A percentile compares a stretch with the other conserved stretches of the same genome.
Evolutionary conservation across 257 asterid species (phyloP).

Genomic region (Forsythia viridissima): DNA sequence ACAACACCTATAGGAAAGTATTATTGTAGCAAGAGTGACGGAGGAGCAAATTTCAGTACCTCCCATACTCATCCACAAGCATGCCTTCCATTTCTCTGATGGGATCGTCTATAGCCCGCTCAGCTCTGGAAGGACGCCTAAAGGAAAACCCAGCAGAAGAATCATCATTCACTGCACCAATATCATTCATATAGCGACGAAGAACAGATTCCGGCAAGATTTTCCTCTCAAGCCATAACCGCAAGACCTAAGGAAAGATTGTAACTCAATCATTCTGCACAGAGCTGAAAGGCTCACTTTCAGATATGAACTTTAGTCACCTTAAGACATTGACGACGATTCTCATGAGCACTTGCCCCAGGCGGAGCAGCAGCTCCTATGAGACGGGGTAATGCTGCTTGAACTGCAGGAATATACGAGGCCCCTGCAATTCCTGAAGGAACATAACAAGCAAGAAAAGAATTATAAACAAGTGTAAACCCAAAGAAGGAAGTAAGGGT

Average conservation of each 20-base stretch:
- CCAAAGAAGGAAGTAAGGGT: neutral
- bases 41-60: slow-evolving; percentile 44
- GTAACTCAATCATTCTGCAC: slow-evolving; percentile 28
- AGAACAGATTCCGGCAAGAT: slow-evolving; percentile 83
- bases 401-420: slow-evolving; percentile 87
- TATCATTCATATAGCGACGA: slow-evolving; percentile 68
- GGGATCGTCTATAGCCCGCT: slow-evolving; percentile 94
- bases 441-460: slow-evolving; percentile 18
- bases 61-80: slow-evolving; percentile 96
- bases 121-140: slow-evolving; percentile 90
- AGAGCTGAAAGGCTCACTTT: slow-evolving; percentile 14
- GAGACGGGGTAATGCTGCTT: slow-evolving; percentile 82
- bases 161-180: slow-evolving; percentile 63
- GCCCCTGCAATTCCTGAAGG: slow-evolving; percentile 88
- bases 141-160: slow-evolving; percentile 62
- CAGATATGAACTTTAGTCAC: slow-evolving; percentile 39
- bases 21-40: neutral
- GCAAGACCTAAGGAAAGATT: slow-evolving; percentile 61
- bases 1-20: neutral
- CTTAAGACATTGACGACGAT: slow-evolving; percentile 96
- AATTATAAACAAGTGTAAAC: slow-evolving; percentile 22
- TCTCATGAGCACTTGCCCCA: slow-evolving; percentile 82
- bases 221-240: slow-evolving; percentile 97
- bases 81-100: slow-evolving; percentile 98
- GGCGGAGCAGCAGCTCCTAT: slow-evolving; percentile 91